Evolutionary conservation across 345 rosid species (phyloP).

Genomic region (Acer negundo): DNA sequence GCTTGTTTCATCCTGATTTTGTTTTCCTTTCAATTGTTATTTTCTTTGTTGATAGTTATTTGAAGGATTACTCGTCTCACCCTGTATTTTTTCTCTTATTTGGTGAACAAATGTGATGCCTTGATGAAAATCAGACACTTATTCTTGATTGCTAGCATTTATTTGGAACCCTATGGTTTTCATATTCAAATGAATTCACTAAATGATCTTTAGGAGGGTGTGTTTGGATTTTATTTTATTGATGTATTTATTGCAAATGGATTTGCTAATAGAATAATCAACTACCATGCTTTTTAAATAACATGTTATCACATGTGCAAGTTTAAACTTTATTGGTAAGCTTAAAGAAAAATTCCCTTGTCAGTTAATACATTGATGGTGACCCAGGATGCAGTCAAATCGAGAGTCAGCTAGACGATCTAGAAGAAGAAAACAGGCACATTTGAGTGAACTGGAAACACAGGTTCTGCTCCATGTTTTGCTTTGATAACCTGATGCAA

Average conservation of each 20-base stretch:
- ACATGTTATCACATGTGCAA: conserved; percentile 10
- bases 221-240: conserved; percentile 8
- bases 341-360: background rate
- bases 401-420: conserved; percentile 99
- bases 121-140: conserved; percentile 7
- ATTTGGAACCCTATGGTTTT: background rate
- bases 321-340: conserved; percentile 6
- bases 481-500: background rate
- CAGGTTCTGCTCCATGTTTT: conserved; percentile 55
- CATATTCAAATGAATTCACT: background rate
- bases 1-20: background rate
- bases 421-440: conserved; percentile 89
- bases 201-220: background rate
- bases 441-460: conserved; percentile 78
- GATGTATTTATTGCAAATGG: background rate
- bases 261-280: background rate
- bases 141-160: background rate
- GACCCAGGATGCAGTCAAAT: conserved; percentile 86
- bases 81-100: background rate
- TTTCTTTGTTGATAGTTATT: background rate
- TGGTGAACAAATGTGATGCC: background rate
- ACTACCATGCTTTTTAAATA: background rate
- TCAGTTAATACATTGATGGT: conserved; percentile 24
- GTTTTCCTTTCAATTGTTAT: background rate
- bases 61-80: background rate